These are phyloP conservation scores for Pyrus communis DNA, from an alignment of 306 rosid species.

Conservation along the genomic window DNA sequence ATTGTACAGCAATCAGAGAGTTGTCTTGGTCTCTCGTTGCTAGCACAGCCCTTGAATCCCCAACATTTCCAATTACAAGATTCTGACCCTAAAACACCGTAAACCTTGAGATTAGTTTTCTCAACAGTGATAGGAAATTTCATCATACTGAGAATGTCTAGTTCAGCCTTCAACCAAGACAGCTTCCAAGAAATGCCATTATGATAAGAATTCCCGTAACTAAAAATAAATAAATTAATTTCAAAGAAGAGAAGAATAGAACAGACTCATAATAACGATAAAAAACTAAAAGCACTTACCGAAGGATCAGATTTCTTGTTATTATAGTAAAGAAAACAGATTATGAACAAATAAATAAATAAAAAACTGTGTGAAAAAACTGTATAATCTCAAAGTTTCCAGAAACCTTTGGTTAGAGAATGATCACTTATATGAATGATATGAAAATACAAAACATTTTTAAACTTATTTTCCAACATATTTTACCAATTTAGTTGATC, in stretches of 20 bases:
- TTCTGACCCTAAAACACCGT: conserved; percentile 28
- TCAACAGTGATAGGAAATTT: background rate
- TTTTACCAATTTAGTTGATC: background rate
- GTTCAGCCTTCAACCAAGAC: background rate
- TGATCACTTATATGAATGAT: background rate
- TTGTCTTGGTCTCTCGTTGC: conserved; percentile 35
- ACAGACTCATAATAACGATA: background rate
- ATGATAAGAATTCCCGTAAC: background rate
- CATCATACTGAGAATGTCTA: background rate
- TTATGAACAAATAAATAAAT: background rate
- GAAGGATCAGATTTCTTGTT: background rate
- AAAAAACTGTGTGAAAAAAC: background rate
- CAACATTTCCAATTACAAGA: conserved; percentile 45
- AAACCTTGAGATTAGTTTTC: background rate
- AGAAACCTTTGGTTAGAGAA: background rate
- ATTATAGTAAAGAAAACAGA: background rate
- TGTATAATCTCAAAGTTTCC: background rate
- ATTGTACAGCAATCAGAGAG: conserved; percentile 35
- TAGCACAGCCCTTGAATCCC: conserved; percentile 50
- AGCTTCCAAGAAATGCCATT: background rate
- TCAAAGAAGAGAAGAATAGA: background rate
- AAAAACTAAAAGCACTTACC: background rate
- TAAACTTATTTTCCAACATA: background rate
- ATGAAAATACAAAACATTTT: background rate
- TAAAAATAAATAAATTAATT: background rate